A percentile compares a stretch with the other conserved stretches of the same genome.
Conservation (phyloP, 2,329 filamentous ascomycete genomes). For the Thelonectria rubi region DNA sequence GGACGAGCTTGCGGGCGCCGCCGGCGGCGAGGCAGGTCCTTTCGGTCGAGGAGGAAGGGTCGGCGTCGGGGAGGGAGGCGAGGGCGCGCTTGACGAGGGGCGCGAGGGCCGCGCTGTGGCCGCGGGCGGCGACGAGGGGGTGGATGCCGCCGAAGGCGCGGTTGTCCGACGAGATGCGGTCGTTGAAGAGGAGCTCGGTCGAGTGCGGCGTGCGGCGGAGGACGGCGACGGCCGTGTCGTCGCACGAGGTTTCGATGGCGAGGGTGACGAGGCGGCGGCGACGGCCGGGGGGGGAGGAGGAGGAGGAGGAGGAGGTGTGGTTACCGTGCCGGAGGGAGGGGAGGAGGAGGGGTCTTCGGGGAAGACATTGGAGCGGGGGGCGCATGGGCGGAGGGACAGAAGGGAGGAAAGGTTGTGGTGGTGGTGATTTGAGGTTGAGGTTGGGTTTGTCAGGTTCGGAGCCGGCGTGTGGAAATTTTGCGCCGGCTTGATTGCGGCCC, state of each 20-base stretch:
- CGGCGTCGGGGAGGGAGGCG: slow-evolving; percentile 60
- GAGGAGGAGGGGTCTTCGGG: slow-evolving; percentile 3
- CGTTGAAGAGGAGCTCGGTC: slow-evolving; percentile 77
- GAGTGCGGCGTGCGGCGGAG: slow-evolving; percentile 64
- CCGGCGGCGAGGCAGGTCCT: no score
- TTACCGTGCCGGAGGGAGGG: not conserved
- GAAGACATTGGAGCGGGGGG: slow-evolving; percentile 17
- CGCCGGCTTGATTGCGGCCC: slow-evolving; percentile 14
- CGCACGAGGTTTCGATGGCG: slow-evolving; percentile 87
- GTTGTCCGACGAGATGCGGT: slow-evolving; percentile 84
- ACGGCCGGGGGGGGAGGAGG: no score
- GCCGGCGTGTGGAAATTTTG: slow-evolving; percentile 9
- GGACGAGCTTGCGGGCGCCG: slow-evolving; percentile 62
- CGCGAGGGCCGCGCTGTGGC: slow-evolving; percentile 77
- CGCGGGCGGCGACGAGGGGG: slow-evolving; percentile 76
- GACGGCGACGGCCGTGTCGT: slow-evolving; percentile 91
- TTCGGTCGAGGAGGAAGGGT: no score
- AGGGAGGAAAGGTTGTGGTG: not conserved
- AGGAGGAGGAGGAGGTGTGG: slow-evolving; percentile 4
- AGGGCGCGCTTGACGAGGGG: slow-evolving; percentile 73
- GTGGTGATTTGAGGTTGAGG: not conserved
- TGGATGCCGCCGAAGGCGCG: slow-evolving; percentile 80
- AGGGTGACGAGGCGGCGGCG: slow-evolving; percentile 62
- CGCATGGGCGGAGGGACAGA: slow-evolving; percentile 27
- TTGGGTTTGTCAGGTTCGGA: slow-evolving; percentile 2